A percentile compares a stretch with the other conserved stretches of the same genome.
Conservation (phyloP, 2,329 filamentous ascomycete species). For the Neofusicoccum laricinum region DNA sequence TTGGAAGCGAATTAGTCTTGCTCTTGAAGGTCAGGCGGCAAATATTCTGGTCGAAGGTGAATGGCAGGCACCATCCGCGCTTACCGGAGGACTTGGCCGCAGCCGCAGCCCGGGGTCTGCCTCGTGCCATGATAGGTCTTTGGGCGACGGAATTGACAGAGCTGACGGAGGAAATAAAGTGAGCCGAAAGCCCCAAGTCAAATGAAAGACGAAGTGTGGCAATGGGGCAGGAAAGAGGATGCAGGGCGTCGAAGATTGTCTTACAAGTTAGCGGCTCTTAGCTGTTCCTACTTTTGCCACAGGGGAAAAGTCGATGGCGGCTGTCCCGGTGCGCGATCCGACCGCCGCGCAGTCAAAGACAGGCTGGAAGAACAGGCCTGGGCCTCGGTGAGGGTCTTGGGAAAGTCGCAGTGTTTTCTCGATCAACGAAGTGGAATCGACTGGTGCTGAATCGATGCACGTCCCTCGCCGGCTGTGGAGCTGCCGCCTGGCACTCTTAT, state of each 20-base stretch:
- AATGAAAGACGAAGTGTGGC: background rate
- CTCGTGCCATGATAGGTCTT: background rate
- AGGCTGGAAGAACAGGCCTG: background rate
- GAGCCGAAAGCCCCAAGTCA: background rate
- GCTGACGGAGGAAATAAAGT: background rate
- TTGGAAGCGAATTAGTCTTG: background rate
- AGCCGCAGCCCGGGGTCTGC: background rate
- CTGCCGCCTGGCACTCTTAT: background rate
- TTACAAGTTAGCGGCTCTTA: constrained; percentile 1
- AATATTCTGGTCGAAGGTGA: background rate
- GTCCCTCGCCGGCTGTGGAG: background rate
- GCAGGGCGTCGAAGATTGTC: background rate
- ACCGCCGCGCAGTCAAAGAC: background rate
- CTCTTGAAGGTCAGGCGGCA: background rate
- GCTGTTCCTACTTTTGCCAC: constrained; percentile 5
- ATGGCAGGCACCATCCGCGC: background rate
- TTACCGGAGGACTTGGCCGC: background rate
- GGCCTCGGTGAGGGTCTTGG: background rate
- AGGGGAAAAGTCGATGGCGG: background rate
- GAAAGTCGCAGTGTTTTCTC: background rate
- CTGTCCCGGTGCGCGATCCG: background rate
- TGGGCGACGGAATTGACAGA: background rate
- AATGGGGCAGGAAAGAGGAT: background rate
- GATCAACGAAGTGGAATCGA: constrained; percentile 2
- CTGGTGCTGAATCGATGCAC: background rate